These are phyloP conservation scores for Licmophora abbreviata DNA, from an alignment of 108 stramenopile genomes.

Conservation along the genomic window DNA sequence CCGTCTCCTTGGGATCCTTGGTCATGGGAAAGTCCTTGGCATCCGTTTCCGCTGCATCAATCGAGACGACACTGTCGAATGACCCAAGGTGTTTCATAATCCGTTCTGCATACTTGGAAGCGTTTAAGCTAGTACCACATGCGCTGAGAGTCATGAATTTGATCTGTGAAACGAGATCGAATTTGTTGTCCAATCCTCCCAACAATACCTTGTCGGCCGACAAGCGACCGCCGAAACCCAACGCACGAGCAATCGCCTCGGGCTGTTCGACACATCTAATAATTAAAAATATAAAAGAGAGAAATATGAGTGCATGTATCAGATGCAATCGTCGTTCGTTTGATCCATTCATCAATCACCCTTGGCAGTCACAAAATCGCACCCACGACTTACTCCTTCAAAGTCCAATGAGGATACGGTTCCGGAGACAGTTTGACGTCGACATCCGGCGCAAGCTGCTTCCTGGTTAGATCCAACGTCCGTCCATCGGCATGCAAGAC, in stretches of 20 bases:
- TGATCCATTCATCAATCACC: neutral
- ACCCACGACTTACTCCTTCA: slow-evolving; percentile 45
- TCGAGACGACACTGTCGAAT: slow-evolving; percentile 78
- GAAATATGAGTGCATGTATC: neutral
- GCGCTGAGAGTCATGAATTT: slow-evolving; percentile 85
- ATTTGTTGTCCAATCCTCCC: slow-evolving; percentile 83
- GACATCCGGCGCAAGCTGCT: slow-evolving; percentile 87
- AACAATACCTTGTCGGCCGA: slow-evolving; percentile 58
- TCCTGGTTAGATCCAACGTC: slow-evolving; percentile 80
- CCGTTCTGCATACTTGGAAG: slow-evolving; percentile 92
- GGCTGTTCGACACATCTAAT: slow-evolving; percentile 83
- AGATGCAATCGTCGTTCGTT: neutral
- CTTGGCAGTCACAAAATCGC: neutral
- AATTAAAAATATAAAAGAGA: neutral
- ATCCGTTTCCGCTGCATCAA: slow-evolving; percentile 93
- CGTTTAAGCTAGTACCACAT: slow-evolving; percentile 95
- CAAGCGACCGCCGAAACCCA: slow-evolving; percentile 86
- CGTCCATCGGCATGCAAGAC: slow-evolving; percentile 88
- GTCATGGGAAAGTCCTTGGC: slow-evolving; percentile 72
- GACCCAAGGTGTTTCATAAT: slow-evolving; percentile 96
- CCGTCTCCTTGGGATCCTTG: slow-evolving; percentile 37
- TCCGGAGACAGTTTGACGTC: slow-evolving; percentile 89
- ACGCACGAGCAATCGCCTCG: slow-evolving; percentile 89
- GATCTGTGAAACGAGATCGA: slow-evolving; percentile 56
- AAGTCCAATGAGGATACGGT: slow-evolving; percentile 95